Percentiles rank a stretch among this genome's conserved stretches.
These are phyloP conservation scores for Aspergillus piperis DNA, from an alignment of 2,329 filamentous ascomycete genomes.

Conservation along the genomic window DNA sequence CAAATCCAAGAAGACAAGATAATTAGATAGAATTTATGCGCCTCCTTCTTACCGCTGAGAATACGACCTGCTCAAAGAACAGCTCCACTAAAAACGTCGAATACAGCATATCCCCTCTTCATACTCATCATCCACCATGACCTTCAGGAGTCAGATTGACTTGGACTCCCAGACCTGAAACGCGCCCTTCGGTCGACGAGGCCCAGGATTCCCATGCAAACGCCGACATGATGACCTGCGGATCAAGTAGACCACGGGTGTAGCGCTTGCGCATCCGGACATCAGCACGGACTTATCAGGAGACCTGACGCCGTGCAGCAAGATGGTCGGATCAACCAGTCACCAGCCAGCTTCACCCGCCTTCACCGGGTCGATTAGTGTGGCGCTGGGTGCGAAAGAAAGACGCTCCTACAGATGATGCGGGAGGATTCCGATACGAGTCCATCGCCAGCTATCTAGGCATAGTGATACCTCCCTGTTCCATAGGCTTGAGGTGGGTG, in stretches of 20 bases:
- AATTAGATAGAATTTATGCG: no score
- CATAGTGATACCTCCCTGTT: background rate
- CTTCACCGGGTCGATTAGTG: slow-evolving; percentile 13
- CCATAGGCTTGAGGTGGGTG: background rate
- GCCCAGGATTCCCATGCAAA: slow-evolving; percentile 12
- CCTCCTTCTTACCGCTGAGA: background rate
- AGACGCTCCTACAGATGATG: slow-evolving; percentile 5
- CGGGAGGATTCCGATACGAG: background rate
- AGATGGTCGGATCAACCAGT: slow-evolving; percentile 10
- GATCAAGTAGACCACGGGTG: slow-evolving; percentile 12
- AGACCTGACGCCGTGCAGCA: slow-evolving; percentile 18
- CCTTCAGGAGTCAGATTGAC: background rate
- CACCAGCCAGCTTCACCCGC: slow-evolving; percentile 4
- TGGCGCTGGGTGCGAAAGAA: slow-evolving; percentile 13
- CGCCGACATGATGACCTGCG: slow-evolving; percentile 8
- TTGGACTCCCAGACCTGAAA: slow-evolving; percentile 1
- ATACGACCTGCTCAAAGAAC: background rate
- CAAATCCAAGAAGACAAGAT: background rate
- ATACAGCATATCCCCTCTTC: background rate
- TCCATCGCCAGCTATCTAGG: background rate
- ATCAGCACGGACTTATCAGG: slow-evolving; percentile 22
- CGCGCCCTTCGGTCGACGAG: slow-evolving; percentile 12
- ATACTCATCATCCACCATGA: background rate
- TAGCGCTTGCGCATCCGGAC: slow-evolving; percentile 11
- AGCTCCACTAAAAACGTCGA: background rate